phyloP scores from a whole-genome alignment of 2,329 filamentous ascomycete genomes.

The Hypoxylon sp. region DNA sequence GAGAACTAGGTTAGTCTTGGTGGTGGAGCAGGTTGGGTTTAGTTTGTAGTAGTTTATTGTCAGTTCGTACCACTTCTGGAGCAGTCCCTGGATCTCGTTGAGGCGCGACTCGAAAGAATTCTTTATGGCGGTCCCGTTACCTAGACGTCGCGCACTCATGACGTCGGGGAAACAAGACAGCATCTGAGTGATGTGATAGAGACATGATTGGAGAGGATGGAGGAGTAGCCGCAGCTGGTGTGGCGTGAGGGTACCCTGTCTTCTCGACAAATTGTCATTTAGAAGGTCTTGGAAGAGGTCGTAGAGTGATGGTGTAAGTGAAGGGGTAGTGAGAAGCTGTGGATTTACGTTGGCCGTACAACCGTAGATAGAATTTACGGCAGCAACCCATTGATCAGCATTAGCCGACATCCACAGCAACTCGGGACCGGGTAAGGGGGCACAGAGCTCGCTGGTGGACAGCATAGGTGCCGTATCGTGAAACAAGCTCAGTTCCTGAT shows the following conservation, averaged over 20 bases:
- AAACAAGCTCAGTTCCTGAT: conserved; percentile 79
- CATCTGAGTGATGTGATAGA: conserved; percentile 75
- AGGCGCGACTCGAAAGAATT: conserved; percentile 72
- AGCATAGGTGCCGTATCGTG: conserved; percentile 74
- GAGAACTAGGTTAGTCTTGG: conserved; percentile 75
- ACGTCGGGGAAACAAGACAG: conserved; percentile 75
- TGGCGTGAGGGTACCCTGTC: conserved; percentile 62
- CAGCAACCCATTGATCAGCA: conserved; percentile 70
- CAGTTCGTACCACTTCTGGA: conserved; percentile 78
- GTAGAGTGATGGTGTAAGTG: conserved; percentile 70
- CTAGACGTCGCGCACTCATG: conserved; percentile 59
- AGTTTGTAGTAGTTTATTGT: conserved; percentile 68
- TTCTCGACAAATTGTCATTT: conserved; percentile 70
- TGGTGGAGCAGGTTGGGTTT: conserved; percentile 71
- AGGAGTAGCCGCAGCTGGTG: conserved; percentile 76
- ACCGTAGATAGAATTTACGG: conserved; percentile 72
- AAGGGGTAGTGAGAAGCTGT: conserved; percentile 65
- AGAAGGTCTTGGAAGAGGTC: conserved; percentile 78
- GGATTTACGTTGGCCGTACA: conserved; percentile 65
- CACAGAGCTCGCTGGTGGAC: conserved; percentile 74
- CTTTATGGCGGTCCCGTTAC: conserved; percentile 67
- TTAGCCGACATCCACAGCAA: conserved; percentile 73
- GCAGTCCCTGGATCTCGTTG: conserved; percentile 74
- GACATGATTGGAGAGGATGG: conserved; percentile 76
- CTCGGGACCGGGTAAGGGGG: conserved; percentile 74